These are phyloP conservation scores for Amanita bisporigera DNA, from an alignment of 1,284 basidiomycete species.

Conservation along the genomic window DNA sequence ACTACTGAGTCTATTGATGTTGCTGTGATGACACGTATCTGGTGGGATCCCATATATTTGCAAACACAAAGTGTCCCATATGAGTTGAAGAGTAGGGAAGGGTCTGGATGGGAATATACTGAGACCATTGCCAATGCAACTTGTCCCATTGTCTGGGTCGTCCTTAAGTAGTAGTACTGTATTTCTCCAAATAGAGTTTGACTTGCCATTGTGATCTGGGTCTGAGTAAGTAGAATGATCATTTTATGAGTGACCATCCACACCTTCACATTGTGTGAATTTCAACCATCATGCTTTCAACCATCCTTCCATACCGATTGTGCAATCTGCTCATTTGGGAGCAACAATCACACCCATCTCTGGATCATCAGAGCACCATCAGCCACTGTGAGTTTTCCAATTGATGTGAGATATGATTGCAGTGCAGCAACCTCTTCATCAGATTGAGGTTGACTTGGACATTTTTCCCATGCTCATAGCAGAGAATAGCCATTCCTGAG, in stretches of 20 bases:
- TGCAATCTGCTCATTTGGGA: conserved; percentile 32
- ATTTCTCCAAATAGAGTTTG: conserved; percentile 27
- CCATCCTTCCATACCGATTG: conserved; percentile 17
- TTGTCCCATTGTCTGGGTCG: neutral
- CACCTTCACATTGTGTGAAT: neutral
- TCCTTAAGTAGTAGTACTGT: conserved; percentile 22
- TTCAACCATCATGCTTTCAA: neutral
- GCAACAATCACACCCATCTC: conserved; percentile 25
- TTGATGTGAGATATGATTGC: neutral
- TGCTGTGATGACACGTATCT: neutral
- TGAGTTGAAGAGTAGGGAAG: neutral
- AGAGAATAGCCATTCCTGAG: conserved; percentile 26
- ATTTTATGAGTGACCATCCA: neutral
- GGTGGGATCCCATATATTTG: neutral
- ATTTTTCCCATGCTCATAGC: neutral
- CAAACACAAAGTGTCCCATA: neutral
- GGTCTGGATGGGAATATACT: neutral
- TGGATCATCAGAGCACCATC: conserved; percentile 1
- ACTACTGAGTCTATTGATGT: neutral
- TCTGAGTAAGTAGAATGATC: neutral
- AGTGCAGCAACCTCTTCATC: neutral
- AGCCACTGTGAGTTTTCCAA: neutral
- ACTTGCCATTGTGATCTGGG: neutral
- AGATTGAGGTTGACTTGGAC: neutral
- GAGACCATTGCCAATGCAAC: neutral